phyloP scores from a whole-genome alignment of 805 yeast species.

The Metschnikowia continentalis region DNA sequence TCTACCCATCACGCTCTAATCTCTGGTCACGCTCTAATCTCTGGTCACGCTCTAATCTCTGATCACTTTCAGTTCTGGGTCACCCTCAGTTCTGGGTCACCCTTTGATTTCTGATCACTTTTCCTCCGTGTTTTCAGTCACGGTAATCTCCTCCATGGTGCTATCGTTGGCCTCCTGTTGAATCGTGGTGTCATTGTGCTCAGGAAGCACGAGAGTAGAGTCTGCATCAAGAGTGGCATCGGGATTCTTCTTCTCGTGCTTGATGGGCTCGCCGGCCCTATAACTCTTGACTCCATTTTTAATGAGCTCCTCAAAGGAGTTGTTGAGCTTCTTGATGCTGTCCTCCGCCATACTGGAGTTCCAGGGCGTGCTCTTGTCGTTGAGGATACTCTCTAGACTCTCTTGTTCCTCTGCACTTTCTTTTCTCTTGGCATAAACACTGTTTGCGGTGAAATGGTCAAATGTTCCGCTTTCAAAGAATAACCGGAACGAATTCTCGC shows the following conservation, averaged over 20 bases:
- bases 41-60: too few relatives aligned
- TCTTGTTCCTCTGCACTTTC: conserved; percentile 31
- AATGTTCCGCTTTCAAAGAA: conserved; percentile 75
- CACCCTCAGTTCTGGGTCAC: too few relatives aligned
- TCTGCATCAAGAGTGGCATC: conserved; percentile 41
- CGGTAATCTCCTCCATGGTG: conserved; percentile 33
- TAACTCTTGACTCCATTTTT: conserved; percentile 39
- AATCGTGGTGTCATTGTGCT: conserved; percentile 44
- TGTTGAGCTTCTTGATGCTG: conserved; percentile 26
- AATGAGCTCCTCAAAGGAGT: conserved; percentile 31
- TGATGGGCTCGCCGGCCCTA: conserved; percentile 6
- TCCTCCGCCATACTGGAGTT: conserved; percentile 41
- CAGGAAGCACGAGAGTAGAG: conserved; percentile 42
- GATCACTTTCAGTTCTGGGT: too few relatives aligned
- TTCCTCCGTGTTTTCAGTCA: background rate
- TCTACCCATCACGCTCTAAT: too few relatives aligned
- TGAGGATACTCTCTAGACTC: conserved; percentile 36
- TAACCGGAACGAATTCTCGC: conserved; percentile 72
- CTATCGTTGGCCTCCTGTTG: conserved; percentile 49
- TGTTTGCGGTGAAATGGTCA: conserved; percentile 71
- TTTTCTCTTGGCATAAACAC: conserved; percentile 41
- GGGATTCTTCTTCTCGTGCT: conserved; percentile 13
- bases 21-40: too few relatives aligned
- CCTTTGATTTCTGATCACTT: background rate
- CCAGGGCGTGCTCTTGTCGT: conserved; percentile 55